phyloP scores from a whole-genome alignment of 1,284 basidiomycete species.

The Mycosarcoma mackinlayi region DNA sequence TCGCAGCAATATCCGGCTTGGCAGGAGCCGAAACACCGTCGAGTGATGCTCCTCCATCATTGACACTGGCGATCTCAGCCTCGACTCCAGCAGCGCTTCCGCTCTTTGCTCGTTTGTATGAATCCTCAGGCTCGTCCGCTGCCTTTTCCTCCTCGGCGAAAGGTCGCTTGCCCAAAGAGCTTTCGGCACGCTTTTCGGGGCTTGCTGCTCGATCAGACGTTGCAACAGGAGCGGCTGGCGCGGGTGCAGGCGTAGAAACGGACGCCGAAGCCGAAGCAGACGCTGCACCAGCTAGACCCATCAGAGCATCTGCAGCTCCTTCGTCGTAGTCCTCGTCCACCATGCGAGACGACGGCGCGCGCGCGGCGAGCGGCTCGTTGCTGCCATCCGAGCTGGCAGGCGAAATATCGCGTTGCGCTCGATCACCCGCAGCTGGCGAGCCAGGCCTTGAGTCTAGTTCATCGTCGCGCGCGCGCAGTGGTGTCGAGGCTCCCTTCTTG shows the following conservation, averaged over 20 bases:
- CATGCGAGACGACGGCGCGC: constrained; percentile 42
- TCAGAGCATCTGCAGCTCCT: constrained; percentile 65
- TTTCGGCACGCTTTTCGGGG: constrained; percentile 39
- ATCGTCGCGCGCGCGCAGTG: constrained; percentile 29
- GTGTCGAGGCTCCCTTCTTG: constrained; percentile 31
- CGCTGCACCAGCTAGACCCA: constrained; percentile 67
- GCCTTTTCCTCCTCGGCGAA: constrained; percentile 29
- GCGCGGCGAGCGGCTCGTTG: constrained; percentile 53
- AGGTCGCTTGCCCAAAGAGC: constrained; percentile 51
- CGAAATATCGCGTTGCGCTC: constrained; percentile 31
- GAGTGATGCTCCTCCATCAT: neutral
- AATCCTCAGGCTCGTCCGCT: constrained; percentile 23
- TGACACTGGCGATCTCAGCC: neutral
- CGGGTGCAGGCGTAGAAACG: constrained; percentile 9
- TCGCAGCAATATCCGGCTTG: constrained; percentile 8
- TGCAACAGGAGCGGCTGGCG: constrained; percentile 7
- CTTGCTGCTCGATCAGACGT: constrained; percentile 24
- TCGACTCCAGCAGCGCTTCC: constrained; percentile 15
- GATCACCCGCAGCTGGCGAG: constrained; percentile 21
- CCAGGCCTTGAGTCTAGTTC: constrained; percentile 23
- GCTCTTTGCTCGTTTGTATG: constrained; percentile 46
- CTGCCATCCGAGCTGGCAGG: constrained; percentile 55
- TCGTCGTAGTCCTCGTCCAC: constrained; percentile 67
- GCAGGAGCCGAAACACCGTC: constrained; percentile 2
- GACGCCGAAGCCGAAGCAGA: constrained; percentile 21